Base-by-base conservation (phyloP, 345 rosid genomes). In the Anastatica hierochuntica region DNA sequence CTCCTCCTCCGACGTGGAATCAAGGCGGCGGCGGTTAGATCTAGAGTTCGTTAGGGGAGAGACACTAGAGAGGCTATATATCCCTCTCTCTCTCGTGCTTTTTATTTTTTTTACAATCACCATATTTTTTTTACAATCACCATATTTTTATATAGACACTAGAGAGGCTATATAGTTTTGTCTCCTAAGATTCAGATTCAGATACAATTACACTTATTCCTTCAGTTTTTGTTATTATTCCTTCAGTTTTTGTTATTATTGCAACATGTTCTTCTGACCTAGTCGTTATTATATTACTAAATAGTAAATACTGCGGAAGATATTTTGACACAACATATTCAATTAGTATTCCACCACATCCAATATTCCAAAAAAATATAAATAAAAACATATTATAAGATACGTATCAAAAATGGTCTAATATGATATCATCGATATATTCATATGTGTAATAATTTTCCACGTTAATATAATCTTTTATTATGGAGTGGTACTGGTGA, bases 251-350 rank as follows among this genome's bases (percentile, higher is more conserved):
- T n/a, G n/a, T n/a, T 21, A 21, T 2, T 21, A 30, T 5, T 30
- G 64, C 56, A 40, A 43, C 48, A 27, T 24, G 51, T 30, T 49
- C 24, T 30, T 49, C 24, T 21, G 38, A 42, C 39, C 63, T 24
- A 26, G 6, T n/a, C 8, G 10, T 18, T 35, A n/a, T 48, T 17
- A 41, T 40, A 64, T n/a, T n/a, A n/a, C n/a, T n/a, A n/a, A n/a
- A n/a, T n/a, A n/a, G 23, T 23, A 47, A 18, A 1, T 31, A 24
- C 58, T 24, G 53, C 37, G 26, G 27, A 50, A 58, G 70, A 65
- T 65, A 65, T 58, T 65, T 21, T 58, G 59, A 43, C 34, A 51
- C 41, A 56, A 21, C 63, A 65, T 14, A 64, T 7, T 33, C 31
- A 49, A 41, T 48, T 31, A 18, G 26, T 40, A 56, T 0, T 23